Percentiles rank a stretch among this genome's conserved stretches.
These are phyloP conservation scores for Hippophae tibetana DNA, from an alignment of 306 rosid genomes.

Conservation along the genomic window DNA sequence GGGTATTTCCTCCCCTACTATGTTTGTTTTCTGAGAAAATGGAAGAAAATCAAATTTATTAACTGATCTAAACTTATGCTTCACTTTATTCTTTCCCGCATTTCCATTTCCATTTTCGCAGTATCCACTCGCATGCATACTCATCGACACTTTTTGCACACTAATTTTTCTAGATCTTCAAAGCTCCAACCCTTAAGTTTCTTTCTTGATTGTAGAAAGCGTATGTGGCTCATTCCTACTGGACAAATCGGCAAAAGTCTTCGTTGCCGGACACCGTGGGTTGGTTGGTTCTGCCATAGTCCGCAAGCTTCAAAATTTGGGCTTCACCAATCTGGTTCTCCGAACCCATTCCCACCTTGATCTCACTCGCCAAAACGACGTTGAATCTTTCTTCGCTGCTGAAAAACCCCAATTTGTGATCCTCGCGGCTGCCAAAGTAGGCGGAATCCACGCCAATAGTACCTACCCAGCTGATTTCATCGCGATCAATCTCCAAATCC, in stretches of 20 bases:
- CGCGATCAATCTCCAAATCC: slow-evolving; percentile 81
- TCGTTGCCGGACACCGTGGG: slow-evolving; percentile 94
- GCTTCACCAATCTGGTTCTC: slow-evolving; percentile 57
- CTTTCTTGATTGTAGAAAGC: slow-evolving; percentile 17
- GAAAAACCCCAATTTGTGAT: slow-evolving; percentile 68
- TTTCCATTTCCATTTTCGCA: slow-evolving; percentile 7
- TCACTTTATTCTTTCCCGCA: background rate
- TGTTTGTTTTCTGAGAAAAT: slow-evolving; percentile 14
- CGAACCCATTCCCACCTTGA: slow-evolving; percentile 73
- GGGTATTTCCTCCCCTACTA: slow-evolving; percentile 31
- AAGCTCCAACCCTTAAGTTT: background rate
- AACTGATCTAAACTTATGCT: background rate
- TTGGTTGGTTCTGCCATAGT: slow-evolving; percentile 89
- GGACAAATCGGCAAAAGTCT: slow-evolving; percentile 76
- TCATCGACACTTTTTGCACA: background rate
- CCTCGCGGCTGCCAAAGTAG: slow-evolving; percentile 96
- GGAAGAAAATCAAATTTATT: background rate
- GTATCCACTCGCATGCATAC: background rate
- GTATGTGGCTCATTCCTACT: slow-evolving; percentile 32
- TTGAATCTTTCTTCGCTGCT: slow-evolving; percentile 71
- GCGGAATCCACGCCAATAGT: slow-evolving; percentile 93
- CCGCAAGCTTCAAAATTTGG: slow-evolving; percentile 58
- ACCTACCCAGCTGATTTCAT: slow-evolving; percentile 94
- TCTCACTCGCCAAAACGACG: slow-evolving; percentile 75
- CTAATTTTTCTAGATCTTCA: slow-evolving; percentile 5